Percentiles rank a stretch among this genome's conserved stretches.
phyloP scores from a whole-genome alignment of 805 yeast genomes.

The Candida verbasci region DNA sequence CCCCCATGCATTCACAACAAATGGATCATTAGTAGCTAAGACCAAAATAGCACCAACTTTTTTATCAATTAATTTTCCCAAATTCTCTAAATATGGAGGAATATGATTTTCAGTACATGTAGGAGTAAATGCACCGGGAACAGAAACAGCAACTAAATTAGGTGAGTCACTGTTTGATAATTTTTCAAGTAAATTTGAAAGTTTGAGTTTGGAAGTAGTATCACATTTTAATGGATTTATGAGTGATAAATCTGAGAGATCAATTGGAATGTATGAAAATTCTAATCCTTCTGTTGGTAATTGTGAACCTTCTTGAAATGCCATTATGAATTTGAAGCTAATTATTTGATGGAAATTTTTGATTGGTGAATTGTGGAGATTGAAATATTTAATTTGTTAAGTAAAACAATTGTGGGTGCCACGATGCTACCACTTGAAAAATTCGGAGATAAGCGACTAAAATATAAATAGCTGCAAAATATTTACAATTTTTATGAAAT shows the following conservation, averaged over 20 bases:
- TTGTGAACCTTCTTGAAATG: conserved; percentile 19
- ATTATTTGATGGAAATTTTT: too few relatives aligned
- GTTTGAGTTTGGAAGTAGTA: conserved; percentile 27
- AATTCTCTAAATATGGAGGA: conserved; percentile 32
- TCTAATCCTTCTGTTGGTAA: conserved; percentile 29
- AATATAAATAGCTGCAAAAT: too few relatives aligned
- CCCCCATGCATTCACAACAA: conserved; percentile 42
- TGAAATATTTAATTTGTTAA: too few relatives aligned
- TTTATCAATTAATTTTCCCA: conserved; percentile 21
- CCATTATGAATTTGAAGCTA: too few relatives aligned
- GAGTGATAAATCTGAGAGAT: conserved; percentile 17
- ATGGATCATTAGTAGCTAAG: conserved; percentile 39
- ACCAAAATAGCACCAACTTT: conserved; percentile 29
- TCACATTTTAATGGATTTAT: conserved; percentile 32
- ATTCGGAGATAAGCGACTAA: too few relatives aligned
- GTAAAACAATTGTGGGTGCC: too few relatives aligned
- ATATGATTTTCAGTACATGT: conserved; percentile 42
- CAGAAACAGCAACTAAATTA: conserved; percentile 31
- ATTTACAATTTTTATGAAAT: too few relatives aligned
- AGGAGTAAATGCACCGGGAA: conserved; percentile 45
- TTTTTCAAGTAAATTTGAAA: conserved; percentile 28
- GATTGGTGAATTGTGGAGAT: too few relatives aligned
- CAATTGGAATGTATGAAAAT: conserved; percentile 37
- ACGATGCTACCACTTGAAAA: too few relatives aligned
- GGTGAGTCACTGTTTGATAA: conserved; percentile 15